Evolutionary conservation across 1,284 basidiomycete genomes (phyloP).

Genomic region (Cryptococcus sp.): DNA sequence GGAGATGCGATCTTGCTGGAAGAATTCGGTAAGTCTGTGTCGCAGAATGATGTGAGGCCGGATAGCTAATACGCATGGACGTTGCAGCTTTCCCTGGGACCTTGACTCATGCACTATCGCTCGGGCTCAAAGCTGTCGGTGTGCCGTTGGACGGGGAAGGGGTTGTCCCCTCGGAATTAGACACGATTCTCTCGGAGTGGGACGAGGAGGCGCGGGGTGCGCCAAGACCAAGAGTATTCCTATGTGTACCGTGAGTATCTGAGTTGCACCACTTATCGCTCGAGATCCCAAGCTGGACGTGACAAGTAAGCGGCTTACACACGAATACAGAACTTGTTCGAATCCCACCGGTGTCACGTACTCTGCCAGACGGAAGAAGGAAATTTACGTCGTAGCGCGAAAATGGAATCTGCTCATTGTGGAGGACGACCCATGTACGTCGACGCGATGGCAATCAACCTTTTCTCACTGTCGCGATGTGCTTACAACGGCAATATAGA

Average conservation of each 20-base stretch:
- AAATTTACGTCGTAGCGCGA: conserved; percentile 71
- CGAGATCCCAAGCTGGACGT: neutral
- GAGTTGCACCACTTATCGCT: neutral
- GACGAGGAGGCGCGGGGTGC: conserved; percentile 61
- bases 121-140: conserved; percentile 60
- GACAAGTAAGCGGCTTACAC: neutral
- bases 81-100: conserved; percentile 60
- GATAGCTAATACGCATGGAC: neutral
- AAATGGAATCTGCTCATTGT: conserved; percentile 70
- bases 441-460: neutral
- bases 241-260: conserved; percentile 32
- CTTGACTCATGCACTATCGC: conserved; percentile 56
- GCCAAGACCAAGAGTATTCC: conserved; percentile 55
- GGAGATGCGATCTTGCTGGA: conserved; percentile 41
- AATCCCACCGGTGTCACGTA: conserved; percentile 75
- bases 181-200: conserved; percentile 66
- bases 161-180: conserved; percentile 63
- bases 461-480: neutral
- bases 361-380: conserved; percentile 64
- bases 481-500: conserved; percentile 37
- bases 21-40: conserved; percentile 35
- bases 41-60: neutral
- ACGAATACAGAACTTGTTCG: conserved; percentile 60
- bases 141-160: conserved; percentile 70
- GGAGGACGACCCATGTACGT: conserved; percentile 70